phyloP scores from a whole-genome alignment of 2,329 filamentous ascomycete species.

The Fusarium piperis region DNA sequence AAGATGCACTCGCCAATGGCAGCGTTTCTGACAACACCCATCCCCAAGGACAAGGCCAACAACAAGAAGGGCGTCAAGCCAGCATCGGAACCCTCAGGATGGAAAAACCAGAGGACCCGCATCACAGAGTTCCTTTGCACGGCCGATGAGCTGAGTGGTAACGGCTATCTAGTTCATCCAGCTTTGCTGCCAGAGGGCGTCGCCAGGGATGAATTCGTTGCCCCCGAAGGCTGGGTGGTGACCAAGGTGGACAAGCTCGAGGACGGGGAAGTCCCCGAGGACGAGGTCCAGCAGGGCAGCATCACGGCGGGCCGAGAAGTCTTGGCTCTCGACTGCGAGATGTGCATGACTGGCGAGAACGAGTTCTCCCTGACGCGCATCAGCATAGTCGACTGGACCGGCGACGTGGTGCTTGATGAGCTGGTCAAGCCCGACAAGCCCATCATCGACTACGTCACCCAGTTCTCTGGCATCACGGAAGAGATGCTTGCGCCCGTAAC shows the following conservation, averaged over 20 bases:
- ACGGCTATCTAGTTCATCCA: constrained; percentile 87
- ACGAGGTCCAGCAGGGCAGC: constrained; percentile 80
- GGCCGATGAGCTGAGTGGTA: constrained; percentile 78
- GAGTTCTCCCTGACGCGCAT: constrained; percentile 88
- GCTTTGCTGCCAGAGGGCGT: constrained; percentile 72
- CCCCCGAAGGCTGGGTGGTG: constrained; percentile 83
- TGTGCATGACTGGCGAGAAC: constrained; percentile 87
- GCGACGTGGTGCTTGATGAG: constrained; percentile 83
- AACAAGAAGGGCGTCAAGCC: constrained; percentile 68
- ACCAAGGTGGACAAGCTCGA: constrained; percentile 73
- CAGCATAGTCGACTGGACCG: constrained; percentile 88
- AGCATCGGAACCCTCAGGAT: constrained; percentile 70
- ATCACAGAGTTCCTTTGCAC: constrained; percentile 82
- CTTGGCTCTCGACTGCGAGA: constrained; percentile 92
- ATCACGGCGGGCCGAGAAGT: constrained; percentile 83
- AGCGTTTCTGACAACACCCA: constrained; percentile 80
- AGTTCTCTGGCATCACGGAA: constrained; percentile 90
- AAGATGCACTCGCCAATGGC: constrained; percentile 88
- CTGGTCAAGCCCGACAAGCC: constrained; percentile 89
- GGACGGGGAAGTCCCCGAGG: constrained; percentile 74
- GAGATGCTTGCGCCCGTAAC: constrained; percentile 84
- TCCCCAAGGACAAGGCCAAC: constrained; percentile 72
- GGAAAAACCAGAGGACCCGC: constrained; percentile 80
- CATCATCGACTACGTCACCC: constrained; percentile 93
- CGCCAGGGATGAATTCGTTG: constrained; percentile 60